Base-by-base conservation (phyloP, 176 grass and related monocot species). In the Ananas comosus region DNA sequence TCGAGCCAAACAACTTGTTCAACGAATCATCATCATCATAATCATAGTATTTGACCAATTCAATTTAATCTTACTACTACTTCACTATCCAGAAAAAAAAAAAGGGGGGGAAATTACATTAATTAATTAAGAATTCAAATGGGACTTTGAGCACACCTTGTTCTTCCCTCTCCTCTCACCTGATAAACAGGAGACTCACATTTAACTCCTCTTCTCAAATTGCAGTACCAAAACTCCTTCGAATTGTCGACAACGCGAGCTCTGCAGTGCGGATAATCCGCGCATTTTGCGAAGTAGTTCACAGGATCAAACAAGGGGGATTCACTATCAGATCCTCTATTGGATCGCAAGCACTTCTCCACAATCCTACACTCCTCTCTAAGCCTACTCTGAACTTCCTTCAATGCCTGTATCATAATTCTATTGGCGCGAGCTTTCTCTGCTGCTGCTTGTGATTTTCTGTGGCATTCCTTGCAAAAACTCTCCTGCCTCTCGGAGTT, bases 261-360 rank as follows among this genome's bases (percentile, higher is more conserved):
- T 9, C 79, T 78, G 42, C 66, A 28, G 68, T 92, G 82, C 5
- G 86, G 89, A 70, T 97, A 97, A 67, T 81, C 76, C 0, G 79
- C 74, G 65, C 78, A 87, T n/a, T 51, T 23, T 21, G 25, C 6
- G 11, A 42, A 42, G 33, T 47, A 19, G 58, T 83, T 80, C 47
- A 82, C 77, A 0, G 89, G 89, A 64, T 97, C 82, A 72, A 97
- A 97, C 29, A 93, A 50, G 57, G 86, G 93, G 71, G 56, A 76
- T n/a, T 48, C 83, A 5, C 1, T 54, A 48, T 71, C 76, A 14
- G 86, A 85, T 63, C 76, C 53, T 29, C 21, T 25, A 72, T 84
- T 83, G 64, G 71, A 70, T 14, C 68, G 56, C 53, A 97, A 81
- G 67, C 82, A 97, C 50, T 49, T 51, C 29, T 97, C 93, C 53